phyloP scores from a whole-genome alignment of 2,329 filamentous ascomycete species.

The Ceratocystiopsis minuta region DNA sequence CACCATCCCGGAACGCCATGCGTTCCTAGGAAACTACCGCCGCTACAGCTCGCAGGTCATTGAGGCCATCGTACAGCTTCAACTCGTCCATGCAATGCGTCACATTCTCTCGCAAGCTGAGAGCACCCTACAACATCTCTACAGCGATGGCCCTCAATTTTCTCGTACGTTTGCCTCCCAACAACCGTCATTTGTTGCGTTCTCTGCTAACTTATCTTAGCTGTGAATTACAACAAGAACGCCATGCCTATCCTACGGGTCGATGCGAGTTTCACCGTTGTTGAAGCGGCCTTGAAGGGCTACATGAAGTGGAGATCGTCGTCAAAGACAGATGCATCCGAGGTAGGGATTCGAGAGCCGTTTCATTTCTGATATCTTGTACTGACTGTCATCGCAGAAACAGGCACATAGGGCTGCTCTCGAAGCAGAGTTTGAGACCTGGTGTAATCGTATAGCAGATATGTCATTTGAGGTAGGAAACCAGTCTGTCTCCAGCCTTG shows the following conservation, averaged over 20 bases:
- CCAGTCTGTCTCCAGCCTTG: too few relatives aligned
- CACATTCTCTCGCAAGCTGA: slow-evolving; percentile 75
- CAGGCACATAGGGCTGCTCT: slow-evolving; percentile 36
- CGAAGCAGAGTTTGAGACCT: slow-evolving; percentile 47
- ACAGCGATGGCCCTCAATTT: slow-evolving; percentile 34
- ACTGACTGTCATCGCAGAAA: slow-evolving; percentile 26
- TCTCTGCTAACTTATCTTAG: slow-evolving; percentile 13
- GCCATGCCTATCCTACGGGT: slow-evolving; percentile 59
- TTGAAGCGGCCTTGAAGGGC: slow-evolving; percentile 76
- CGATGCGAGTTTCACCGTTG: slow-evolving; percentile 77
- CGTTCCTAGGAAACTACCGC: slow-evolving; percentile 88
- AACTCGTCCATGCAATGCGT: slow-evolving; percentile 67
- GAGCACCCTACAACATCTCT: slow-evolving; percentile 54
- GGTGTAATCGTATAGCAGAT: slow-evolving; percentile 54
- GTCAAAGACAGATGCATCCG: slow-evolving; percentile 1
- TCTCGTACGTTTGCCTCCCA: too few relatives aligned
- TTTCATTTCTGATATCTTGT: not conserved
- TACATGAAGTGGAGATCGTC: slow-evolving; percentile 58
- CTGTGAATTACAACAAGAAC: slow-evolving; percentile 45
- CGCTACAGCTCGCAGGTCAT: slow-evolving; percentile 79
- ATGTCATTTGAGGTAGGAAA: slow-evolving; percentile 40
- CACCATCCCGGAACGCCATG: slow-evolving; percentile 80
- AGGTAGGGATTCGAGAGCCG: not conserved
- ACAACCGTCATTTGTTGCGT: slow-evolving; percentile 4
- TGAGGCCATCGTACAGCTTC: slow-evolving; percentile 66